Evolutionary conservation across 169 alveolate genomes (phyloP), one percentile per base, ranked within the genome.

Genomic region (Plasmodium gallinaceum): DNA sequence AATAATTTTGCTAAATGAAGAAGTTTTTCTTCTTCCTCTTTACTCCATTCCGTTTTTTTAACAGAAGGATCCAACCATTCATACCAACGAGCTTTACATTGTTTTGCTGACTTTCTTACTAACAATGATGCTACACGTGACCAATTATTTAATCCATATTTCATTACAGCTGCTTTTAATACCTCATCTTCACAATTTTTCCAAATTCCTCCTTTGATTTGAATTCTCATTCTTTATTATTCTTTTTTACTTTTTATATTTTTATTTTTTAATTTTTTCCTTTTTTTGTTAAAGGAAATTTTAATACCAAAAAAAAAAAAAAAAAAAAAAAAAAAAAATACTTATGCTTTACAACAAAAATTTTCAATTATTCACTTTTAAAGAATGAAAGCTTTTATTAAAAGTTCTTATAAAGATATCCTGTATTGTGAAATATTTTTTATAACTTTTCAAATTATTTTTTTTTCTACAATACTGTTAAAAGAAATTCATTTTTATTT

Each of bases 111-210:
- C 92, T 99, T 99, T 90, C 99, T 92, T 8, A 98, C 99, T 45
- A 99, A 95, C 24, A 99, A 95, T 42, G 99, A 98, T 7, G 99
- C 98, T 32, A 99, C 99, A 57, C 99, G 93, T 4, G 99, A 96
- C 99, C 99, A 99, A 95, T 98, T 98, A 95, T 98, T 99, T 24
- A 98, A 97, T 52, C 99, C 99, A 93, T 99, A 99, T 93, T 99
- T 99, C 99, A 98, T 98, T 52, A 98, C 99, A 18, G 99, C 99
- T 6, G 99, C 99, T 95, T 99, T 99, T 76, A 99, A 98, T 72
- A 99, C 98, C 92, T 99, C 99, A 95, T 99, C 99, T 95, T 99
- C 99, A 74, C 99, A 97, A 97, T 99, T 99, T 94, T 98, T 99
- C 99, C 99, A 99, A 70, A 98, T 98, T 12, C 99, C 99, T 39